Percentiles rank a stretch among this genome's conserved stretches.
Evolutionary conservation across 2,329 filamentous ascomycete genomes (phyloP).

Genomic region (Fusarium incarnatum): DNA sequence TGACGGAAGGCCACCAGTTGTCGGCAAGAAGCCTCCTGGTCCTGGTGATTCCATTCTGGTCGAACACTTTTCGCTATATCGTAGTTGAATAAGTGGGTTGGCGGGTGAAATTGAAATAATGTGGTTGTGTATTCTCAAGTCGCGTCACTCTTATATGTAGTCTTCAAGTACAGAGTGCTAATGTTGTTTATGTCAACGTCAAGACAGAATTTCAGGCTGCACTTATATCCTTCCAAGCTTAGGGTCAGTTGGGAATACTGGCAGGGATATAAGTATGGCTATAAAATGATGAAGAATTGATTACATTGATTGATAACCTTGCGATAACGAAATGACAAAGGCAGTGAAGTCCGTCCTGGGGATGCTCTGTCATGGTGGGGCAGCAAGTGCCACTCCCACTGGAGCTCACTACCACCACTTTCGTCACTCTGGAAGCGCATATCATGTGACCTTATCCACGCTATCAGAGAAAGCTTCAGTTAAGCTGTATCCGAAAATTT

Average conservation of each 20-base stretch:
- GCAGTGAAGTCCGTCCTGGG: neutral
- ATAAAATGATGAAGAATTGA: conserved; percentile 1
- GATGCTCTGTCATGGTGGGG: conserved; percentile 38
- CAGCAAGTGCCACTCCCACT: neutral
- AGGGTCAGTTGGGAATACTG: neutral
- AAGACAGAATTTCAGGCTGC: neutral
- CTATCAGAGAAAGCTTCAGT: conserved; percentile 39
- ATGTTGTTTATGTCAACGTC: neutral
- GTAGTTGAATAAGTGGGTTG: neutral
- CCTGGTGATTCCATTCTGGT: conserved; percentile 28
- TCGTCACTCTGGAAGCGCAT: neutral
- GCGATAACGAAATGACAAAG: conserved; percentile 23
- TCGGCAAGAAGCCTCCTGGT: conserved; percentile 65
- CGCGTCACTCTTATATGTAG: neutral
- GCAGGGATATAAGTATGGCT: neutral
- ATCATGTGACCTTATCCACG: conserved; percentile 45
- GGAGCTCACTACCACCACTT: neutral
- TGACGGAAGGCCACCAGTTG: conserved; percentile 60
- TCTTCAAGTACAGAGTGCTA: neutral
- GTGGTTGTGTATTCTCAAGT: neutral
- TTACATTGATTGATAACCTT: conserved; percentile 4
- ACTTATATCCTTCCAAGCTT: neutral
- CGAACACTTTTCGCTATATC: neutral
- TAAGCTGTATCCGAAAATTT: conserved; percentile 43
- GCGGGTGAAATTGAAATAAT: neutral